Conservation (phyloP, 495 filamentous ascomycete genomes). For the Polyplosphaeria fusca region DNA sequence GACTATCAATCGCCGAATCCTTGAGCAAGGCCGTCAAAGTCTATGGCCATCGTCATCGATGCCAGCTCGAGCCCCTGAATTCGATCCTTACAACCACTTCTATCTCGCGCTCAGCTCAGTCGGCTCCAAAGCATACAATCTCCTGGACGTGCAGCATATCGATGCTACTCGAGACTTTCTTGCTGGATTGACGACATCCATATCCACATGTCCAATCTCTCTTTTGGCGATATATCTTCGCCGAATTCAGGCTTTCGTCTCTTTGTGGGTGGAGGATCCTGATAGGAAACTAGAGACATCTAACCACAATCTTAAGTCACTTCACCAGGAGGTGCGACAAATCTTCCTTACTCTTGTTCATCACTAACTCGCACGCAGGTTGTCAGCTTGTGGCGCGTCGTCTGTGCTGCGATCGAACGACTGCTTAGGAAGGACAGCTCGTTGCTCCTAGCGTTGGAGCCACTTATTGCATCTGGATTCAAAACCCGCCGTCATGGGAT, state of each 20-base stretch:
- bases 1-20: constrained; percentile 44
- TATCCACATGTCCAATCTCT: constrained; percentile 40
- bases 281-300: constrained; percentile 38
- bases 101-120: constrained; percentile 42
- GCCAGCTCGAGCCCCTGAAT: constrained; percentile 44
- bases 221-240: constrained; percentile 43
- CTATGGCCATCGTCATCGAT: constrained; percentile 55
- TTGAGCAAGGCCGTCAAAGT: constrained; percentile 56
- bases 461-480: constrained; percentile 56
- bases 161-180: constrained; percentile 36
- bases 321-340: constrained; percentile 27
- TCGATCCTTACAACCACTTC: constrained; percentile 60
- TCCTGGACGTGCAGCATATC: constrained; percentile 34
- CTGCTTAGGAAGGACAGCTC: constrained; percentile 43
- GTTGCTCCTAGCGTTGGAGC: constrained; percentile 49
- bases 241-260: constrained; percentile 57
- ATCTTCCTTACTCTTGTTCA: too few relatives aligned
- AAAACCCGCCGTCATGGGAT: constrained; percentile 52
- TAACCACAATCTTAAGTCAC: constrained; percentile 1
- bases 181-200: constrained; percentile 36
- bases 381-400: constrained; percentile 33
- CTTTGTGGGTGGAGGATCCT: constrained; percentile 59
- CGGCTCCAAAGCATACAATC: constrained; percentile 28
- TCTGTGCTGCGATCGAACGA: constrained; percentile 30
- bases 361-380: constrained; percentile 31